phyloP scores from a whole-genome alignment of 108 stramenopile species.

The Conticribra weissflogii region DNA sequence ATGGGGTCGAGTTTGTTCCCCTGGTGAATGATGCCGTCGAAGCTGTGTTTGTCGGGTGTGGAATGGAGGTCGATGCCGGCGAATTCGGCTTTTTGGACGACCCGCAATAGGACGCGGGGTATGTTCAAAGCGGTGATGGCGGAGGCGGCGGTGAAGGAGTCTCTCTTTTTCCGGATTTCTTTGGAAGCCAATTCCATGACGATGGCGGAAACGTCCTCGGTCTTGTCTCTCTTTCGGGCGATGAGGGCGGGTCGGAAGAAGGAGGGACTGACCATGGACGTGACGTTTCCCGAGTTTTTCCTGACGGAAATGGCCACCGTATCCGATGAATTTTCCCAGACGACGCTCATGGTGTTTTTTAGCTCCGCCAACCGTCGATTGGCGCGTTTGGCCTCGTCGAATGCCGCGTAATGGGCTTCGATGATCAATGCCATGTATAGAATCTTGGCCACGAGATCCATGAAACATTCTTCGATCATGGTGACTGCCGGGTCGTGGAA shows the following conservation, averaged over 20 bases:
- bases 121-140: slow-evolving; percentile 4
- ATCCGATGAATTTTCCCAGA: slow-evolving; percentile 69
- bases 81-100: slow-evolving; percentile 21
- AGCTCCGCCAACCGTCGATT: slow-evolving; percentile 58
- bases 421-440: slow-evolving; percentile 68
- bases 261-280: slow-evolving; percentile 60
- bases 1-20: neutral
- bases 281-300: slow-evolving; percentile 32
- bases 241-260: slow-evolving; percentile 30
- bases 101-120: slow-evolving; percentile 7
- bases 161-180: slow-evolving; percentile 1
- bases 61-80: slow-evolving; percentile 22
- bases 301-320: slow-evolving; percentile 55
- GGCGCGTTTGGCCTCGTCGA: slow-evolving; percentile 53
- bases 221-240: slow-evolving; percentile 1
- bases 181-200: slow-evolving; percentile 10
- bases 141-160: slow-evolving; percentile 16
- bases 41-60: neutral
- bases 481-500: slow-evolving; percentile 37
- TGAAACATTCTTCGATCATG: slow-evolving; percentile 43
- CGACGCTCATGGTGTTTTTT: slow-evolving; percentile 49
- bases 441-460: slow-evolving; percentile 36
- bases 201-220: slow-evolving; percentile 24
- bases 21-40: neutral
- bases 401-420: slow-evolving; percentile 55